Base-by-base conservation (phyloP, 805 yeast genomes). In the Cyberlindnera subsufficiens region DNA sequence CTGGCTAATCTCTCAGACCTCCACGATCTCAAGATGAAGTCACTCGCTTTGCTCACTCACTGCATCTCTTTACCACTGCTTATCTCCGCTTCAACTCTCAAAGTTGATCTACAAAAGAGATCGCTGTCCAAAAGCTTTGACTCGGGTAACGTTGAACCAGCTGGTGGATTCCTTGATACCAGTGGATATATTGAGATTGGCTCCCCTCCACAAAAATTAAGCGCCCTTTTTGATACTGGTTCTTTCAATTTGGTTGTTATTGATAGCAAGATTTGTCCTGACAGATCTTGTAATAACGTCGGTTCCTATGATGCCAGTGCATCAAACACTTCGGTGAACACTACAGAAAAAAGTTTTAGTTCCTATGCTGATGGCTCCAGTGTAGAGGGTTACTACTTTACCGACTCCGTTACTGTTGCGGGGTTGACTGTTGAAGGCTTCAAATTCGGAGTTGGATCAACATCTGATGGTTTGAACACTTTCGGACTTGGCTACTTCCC, bases 211-310 rank as follows among this genome's bases (percentile, higher is more conserved):
- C 54, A 50, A 36, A 19, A 20, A 4, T 18, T 50, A 6, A 15
- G 18, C 13, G 53, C 35, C 14, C 17, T 30, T 1, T 35, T 53
- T n/a, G 57, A 53, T 35, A 52, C 55, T 5, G 57, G 57, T 8
- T 53, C 57, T 7, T 39, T 25, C 32, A 41, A 42, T 29, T 35
- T 50, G 11, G 27, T 33, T n/a, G 39, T 42, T 10, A 30, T 30
- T 15, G 38, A 25, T 13, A 40, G 43, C 17, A 11, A 44, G 6
- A 10, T 16, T 19, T 46, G 51, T 20, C 16, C 41, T 3, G 35
- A 3, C 13, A 37, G 46, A n/a, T 16, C 15, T 13, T 38, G 37
- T 32, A 32, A 32, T n/a, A 4, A 15, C 2, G 35, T n/a, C 31
- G 40, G 42, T 34, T 22, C 30, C 16, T 50, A 42, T 25, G 32